Conservation (phyloP, 805 yeast genomes). For the Candida piceae region DNA sequence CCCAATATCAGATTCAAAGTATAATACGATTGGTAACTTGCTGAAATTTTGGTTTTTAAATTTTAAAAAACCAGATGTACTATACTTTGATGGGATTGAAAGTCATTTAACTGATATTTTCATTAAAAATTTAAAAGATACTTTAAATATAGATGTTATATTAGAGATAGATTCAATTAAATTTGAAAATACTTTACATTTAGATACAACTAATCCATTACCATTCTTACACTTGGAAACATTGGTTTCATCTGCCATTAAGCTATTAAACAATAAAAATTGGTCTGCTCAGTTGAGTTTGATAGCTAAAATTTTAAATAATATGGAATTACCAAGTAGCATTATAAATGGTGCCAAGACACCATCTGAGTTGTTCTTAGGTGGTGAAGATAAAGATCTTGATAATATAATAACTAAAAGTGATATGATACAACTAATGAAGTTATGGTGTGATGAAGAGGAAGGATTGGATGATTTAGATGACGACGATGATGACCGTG, state of each 20-base stretch:
- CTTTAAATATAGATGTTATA: conserved; percentile 5
- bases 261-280: conserved; percentile 9
- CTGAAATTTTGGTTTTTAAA: conserved; percentile 15
- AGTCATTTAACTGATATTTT: conserved; percentile 11
- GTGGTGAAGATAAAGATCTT: conserved; percentile 8
- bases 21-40: conserved; percentile 7
- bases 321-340: conserved; percentile 1
- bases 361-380: conserved; percentile 13
- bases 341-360: neutral
- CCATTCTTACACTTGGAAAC: conserved; percentile 13
- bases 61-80: conserved; percentile 11
- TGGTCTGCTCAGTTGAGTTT: conserved; percentile 18
- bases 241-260: conserved; percentile 14
- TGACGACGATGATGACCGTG: neutral
- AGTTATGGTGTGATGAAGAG: conserved; percentile 14
- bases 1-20: conserved; percentile 14
- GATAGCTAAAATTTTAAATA: conserved; percentile 15
- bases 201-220: neutral
- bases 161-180: conserved; percentile 11
- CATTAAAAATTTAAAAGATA: conserved; percentile 5
- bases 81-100: conserved; percentile 16
- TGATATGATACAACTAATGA: conserved; percentile 7
- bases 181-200: conserved; percentile 2
- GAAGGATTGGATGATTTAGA: conserved; percentile 7
- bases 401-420: conserved; percentile 6